Evolutionary conservation across 768 basidiomycete species (phyloP), one percentile per base, ranked within the genome.

Genomic region (Psilocybe cyanescens): DNA sequence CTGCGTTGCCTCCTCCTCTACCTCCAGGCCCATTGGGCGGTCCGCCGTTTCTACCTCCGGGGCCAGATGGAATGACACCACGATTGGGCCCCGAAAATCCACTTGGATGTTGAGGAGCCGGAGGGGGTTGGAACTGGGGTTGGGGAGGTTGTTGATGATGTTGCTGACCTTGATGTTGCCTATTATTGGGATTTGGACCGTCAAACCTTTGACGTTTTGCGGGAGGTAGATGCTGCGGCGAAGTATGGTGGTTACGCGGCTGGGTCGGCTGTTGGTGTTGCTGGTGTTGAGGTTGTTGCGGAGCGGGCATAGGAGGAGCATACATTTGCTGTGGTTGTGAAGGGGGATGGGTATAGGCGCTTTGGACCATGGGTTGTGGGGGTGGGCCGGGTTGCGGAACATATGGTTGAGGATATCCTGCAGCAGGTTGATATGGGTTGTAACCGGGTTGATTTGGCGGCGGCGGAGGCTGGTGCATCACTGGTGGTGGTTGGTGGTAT

Each of bases 161-260:
- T 12, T 79, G 83, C 30, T 82, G 84, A 52, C 74, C 73, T 62
- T 81, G 84, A 66, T 76, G 79, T 58, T 82, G 82, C 53, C 82
- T 79, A 65, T 78, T 80, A 47, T 81, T 81, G 33, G 80, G 77
- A 63, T 77, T 84, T 1, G 91, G 91, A 4, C 88, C 89, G 71
- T 97, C 95, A 70, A 95, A 95, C 46, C 94, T 85, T 67, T 89
- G 94, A 56, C 95, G 81, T 74, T 97, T 97, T 1, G 94, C 94
- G 2, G 95, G 95, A 8, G 95, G 95, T n/a, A 89, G 79, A 69
- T 93, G 90, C 67, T 91, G 91, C 37, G 89, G 88, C 8, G 89
- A 85, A 0, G 85, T 77, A 64, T 92, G 90, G 65, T 88, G 78
- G 53, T 83, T 84, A 33, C 80, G 84, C 51, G 76, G 82, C 72